These are phyloP conservation scores for Cladosporium sp. DNA, from an alignment of 2,329 filamentous ascomycete species.

Conservation along the genomic window DNA sequence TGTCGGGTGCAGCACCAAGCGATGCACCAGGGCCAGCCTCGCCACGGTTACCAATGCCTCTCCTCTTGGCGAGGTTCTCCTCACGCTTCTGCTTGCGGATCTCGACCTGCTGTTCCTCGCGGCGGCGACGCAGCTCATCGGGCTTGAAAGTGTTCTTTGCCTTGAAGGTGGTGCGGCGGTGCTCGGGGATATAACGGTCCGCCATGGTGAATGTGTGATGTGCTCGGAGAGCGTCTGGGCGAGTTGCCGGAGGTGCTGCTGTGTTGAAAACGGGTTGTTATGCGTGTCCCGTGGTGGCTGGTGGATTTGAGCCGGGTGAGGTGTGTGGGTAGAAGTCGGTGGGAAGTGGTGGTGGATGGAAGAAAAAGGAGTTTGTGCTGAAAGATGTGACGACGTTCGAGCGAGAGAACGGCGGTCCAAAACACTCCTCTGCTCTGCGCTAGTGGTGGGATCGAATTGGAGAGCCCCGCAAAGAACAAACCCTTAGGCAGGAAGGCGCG, in stretches of 20 bases:
- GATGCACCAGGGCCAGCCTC: slow-evolving; percentile 72
- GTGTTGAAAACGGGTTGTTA: neutral
- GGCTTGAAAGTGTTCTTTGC: slow-evolving; percentile 99
- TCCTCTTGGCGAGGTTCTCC: slow-evolving; percentile 96
- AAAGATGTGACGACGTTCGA: slow-evolving; percentile 3
- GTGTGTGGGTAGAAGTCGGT: neutral
- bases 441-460: neutral
- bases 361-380: neutral
- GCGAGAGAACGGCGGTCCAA: neutral
- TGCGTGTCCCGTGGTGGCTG: neutral
- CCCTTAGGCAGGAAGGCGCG: neutral
- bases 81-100: slow-evolving; percentile 98
- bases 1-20: slow-evolving; percentile 85
- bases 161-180: slow-evolving; percentile 99
- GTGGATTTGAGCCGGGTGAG: neutral
- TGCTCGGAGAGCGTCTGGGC: slow-evolving; percentile 6
- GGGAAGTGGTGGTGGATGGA: slow-evolving; percentile 1
- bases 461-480: neutral
- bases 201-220: slow-evolving; percentile 62
- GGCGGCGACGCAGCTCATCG: slow-evolving; percentile 94
- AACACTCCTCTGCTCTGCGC: neutral
- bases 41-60: slow-evolving; percentile 76
- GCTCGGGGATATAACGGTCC: slow-evolving; percentile 98
- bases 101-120: slow-evolving; percentile 98
- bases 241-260: neutral